Evolutionary conservation across 2,329 filamentous ascomycete species (phyloP), one percentile per base, ranked within the genome.

Genomic region (Phialophora verrucosa): DNA sequence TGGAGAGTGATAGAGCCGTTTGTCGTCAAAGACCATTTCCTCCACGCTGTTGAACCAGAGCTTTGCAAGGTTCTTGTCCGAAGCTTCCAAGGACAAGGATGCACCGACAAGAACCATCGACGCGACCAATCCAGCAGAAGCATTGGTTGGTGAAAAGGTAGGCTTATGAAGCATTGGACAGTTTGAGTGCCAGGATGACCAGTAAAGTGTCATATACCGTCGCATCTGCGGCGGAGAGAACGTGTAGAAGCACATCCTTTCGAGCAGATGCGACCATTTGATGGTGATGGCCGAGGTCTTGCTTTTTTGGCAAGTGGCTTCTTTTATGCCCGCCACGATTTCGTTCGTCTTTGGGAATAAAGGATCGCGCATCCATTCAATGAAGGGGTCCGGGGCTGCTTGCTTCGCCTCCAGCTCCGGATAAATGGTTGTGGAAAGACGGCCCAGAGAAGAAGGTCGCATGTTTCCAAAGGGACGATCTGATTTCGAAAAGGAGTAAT

Each of bases 121-220:
- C 31, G 53, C 35, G 2, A 63, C 17, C 7, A 63, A 44, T 17
- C 12, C 11, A 4, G 20, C 14, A 12, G 32, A 38, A 10, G 25
- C n/a, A 17, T 14, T 23, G 12, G 14, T 7, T 2, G 50, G 12
- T 8, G 56, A 35, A 38, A 63, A 63, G 6, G 32, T 57, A 17
- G 61, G 61, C 32, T 27, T 47, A 38, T 63, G 61, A 25, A 63
- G 31, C 4, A 35, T 57, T 14, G 51, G 51, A 27, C 32, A 47
- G 42, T 63, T 44, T 11, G 61, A 53, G 49, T 54, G 31, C 61
- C 61, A 63, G n/a, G 31, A 20, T 20, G 32, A 27, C 61, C 61
- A 63, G n/a, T 57, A 63, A 23, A 29, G 23, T 42, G 31, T 29
- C 11, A 57, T 38, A 25, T 47, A 57, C 17, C 38, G 17, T 14